Percentiles rank a stretch among this genome's conserved stretches.
Evolutionary conservation across 1,139 yeast genomes (phyloP).

Genomic region (Komagataea norvegica): DNA sequence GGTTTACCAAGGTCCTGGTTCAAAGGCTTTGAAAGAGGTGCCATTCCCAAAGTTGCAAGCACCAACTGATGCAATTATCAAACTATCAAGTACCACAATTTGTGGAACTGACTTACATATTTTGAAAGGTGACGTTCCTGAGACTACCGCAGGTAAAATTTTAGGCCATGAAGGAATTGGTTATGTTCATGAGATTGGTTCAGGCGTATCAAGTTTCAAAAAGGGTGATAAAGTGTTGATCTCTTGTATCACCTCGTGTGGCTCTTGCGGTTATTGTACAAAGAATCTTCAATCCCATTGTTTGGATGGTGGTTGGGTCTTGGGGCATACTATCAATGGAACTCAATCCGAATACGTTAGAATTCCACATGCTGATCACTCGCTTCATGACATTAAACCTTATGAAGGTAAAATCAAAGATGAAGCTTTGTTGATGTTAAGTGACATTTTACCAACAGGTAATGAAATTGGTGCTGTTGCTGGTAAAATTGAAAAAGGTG

Average conservation of each 20-base stretch:
- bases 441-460: conserved; percentile 44
- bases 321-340: conserved; percentile 40
- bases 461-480: conserved; percentile 41
- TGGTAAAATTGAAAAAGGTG: conserved; percentile 37
- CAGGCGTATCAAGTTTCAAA: conserved; percentile 33
- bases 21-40: conserved; percentile 32
- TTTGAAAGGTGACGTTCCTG: conserved; percentile 46
- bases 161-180: conserved; percentile 57
- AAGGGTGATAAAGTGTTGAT: conserved; percentile 43
- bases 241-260: conserved; percentile 48
- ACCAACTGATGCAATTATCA: conserved; percentile 42
- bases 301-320: conserved; percentile 40
- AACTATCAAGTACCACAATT: conserved; percentile 40
- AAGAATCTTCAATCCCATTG: conserved; percentile 39
- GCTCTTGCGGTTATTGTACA: conserved; percentile 46
- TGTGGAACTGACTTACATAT: conserved; percentile 49
- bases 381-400: conserved; percentile 28
- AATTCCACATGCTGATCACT: conserved; percentile 40
- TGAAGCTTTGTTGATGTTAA: conserved; percentile 38
- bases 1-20: conserved; percentile 39
- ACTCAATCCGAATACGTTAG: conserved; percentile 44
- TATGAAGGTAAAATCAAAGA: conserved; percentile 31
- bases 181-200: conserved; percentile 37
- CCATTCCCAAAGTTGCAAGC: conserved; percentile 34
- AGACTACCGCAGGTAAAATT: conserved; percentile 38